Evolutionary conservation across 805 yeast genomes (phyloP).

Genomic region (Tetrapisispora taiwanensis): DNA sequence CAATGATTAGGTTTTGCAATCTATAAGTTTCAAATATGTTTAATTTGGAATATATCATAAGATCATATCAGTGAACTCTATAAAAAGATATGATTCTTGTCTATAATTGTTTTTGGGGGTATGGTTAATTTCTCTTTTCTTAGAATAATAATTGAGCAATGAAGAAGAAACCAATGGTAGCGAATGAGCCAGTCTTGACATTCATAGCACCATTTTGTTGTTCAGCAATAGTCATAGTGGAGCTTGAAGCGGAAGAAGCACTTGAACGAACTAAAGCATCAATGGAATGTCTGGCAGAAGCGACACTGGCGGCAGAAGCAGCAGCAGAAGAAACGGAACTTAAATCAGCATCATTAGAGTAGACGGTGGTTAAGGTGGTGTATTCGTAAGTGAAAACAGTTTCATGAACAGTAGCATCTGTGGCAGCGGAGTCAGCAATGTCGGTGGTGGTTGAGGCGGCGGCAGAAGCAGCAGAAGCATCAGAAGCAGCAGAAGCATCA

Average conservation of each 20-base stretch:
- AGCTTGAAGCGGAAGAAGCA: slow-evolving; percentile 1
- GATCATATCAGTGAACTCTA: neutral
- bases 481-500: neutral
- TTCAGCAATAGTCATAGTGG: slow-evolving; percentile 3
- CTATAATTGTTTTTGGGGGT: neutral
- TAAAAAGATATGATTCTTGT: slow-evolving; percentile 1
- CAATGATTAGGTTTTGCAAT: neutral
- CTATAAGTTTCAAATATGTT: neutral
- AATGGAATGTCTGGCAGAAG: neutral
- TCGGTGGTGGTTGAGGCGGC: neutral
- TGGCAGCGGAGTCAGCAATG: neutral
- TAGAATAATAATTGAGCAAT: slow-evolving; percentile 1
- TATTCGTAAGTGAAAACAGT: neutral
- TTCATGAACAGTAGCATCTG: neutral
- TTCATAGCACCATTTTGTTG: neutral
- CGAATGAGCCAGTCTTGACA: neutral
- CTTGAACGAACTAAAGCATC: neutral
- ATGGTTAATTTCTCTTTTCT: no score
- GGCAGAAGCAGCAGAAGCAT: neutral
- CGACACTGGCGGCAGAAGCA: neutral
- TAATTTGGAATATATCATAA: neutral
- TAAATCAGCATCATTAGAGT: neutral
- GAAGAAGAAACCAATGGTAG: slow-evolving; percentile 3
- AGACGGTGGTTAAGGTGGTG: neutral
- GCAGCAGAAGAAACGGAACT: neutral